Conservation (phyloP, 202 grass and related monocot genomes). For the Digitaria exilis region DNA sequence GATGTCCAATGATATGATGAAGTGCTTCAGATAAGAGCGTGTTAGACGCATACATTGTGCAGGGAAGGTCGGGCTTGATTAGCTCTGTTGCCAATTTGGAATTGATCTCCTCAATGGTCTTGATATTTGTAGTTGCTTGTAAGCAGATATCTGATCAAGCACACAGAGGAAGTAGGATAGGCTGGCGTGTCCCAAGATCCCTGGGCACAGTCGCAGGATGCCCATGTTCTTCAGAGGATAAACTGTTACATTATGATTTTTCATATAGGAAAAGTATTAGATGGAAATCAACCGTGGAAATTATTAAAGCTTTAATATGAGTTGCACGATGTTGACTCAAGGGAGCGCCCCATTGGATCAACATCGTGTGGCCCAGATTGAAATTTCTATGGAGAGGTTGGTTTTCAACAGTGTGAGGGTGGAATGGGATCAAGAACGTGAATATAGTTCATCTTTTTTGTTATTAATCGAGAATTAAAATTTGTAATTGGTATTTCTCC, state of each 20-base stretch:
- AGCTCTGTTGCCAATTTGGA: slow-evolving; percentile 1
- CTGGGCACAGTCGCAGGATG: neutral
- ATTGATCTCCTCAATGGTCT: neutral
- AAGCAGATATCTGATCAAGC: slow-evolving; percentile 21
- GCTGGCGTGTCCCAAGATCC: slow-evolving; percentile 30
- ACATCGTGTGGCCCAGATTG: no score
- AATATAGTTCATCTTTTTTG: no score
- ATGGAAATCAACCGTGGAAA: no score
- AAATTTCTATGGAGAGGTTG: no score
- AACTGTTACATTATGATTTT: neutral
- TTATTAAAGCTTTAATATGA: no score
- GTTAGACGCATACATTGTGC: neutral
- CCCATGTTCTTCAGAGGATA: slow-evolving; percentile 33
- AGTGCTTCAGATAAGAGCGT: slow-evolving; percentile 12
- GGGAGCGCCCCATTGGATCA: no score
- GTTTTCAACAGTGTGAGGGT: no score
- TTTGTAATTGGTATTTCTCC: no score
- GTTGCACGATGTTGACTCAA: no score
- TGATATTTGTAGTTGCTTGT: neutral
- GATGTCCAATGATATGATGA: slow-evolving; percentile 10
- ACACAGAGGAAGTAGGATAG: neutral
- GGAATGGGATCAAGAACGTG: no score
- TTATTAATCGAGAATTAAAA: no score
- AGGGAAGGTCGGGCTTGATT: neutral
- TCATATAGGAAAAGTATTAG: no score